Percentiles rank a stretch among this genome's conserved stretches.
These are phyloP conservation scores for Rostrohypoxylon terebratum DNA, from an alignment of 495 filamentous ascomycete species.

Conservation along the genomic window DNA sequence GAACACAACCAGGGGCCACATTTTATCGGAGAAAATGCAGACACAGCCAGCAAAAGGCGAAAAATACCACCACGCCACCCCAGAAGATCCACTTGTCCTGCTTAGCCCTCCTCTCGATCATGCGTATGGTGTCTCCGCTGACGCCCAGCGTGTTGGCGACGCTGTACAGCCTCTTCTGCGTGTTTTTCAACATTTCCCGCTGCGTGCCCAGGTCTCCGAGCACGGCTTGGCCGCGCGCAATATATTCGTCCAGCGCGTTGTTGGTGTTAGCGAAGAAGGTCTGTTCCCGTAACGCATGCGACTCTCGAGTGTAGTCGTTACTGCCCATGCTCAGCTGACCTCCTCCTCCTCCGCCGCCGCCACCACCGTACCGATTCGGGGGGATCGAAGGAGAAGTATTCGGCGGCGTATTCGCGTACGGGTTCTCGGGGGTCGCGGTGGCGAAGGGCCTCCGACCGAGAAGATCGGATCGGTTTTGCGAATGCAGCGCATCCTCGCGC, in stretches of 20 bases:
- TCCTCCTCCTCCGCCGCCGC: constrained; percentile 55
- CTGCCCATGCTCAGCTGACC: constrained; percentile 65
- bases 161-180: constrained; percentile 88
- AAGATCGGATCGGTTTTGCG: constrained; percentile 83
- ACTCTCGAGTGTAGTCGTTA: constrained; percentile 74
- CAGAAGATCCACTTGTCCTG: constrained; percentile 99
- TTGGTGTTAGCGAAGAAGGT: constrained; percentile 84
- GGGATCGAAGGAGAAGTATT: constrained; percentile 40
- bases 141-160: constrained; percentile 95
- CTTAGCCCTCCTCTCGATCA: constrained; percentile 89
- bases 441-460: constrained; percentile 90
- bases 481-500: constrained; percentile 77
- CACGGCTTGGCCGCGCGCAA: constrained; percentile 90
- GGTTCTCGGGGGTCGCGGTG: constrained; percentile 91
- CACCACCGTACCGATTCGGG: constrained; percentile 50
- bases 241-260: constrained; percentile 88
- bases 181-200: constrained; percentile 92
- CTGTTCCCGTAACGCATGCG: constrained; percentile 90
- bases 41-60: constrained; percentile 90
- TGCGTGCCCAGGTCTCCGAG: constrained; percentile 90
- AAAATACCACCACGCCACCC: constrained; percentile 87
- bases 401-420: constrained; percentile 74
- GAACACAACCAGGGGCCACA: background rate
- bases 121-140: constrained; percentile 94
- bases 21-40: constrained; percentile 81